Conservation (phyloP, 192 early-diverging fungal species). For the Helicostylum pulchrum region DNA sequence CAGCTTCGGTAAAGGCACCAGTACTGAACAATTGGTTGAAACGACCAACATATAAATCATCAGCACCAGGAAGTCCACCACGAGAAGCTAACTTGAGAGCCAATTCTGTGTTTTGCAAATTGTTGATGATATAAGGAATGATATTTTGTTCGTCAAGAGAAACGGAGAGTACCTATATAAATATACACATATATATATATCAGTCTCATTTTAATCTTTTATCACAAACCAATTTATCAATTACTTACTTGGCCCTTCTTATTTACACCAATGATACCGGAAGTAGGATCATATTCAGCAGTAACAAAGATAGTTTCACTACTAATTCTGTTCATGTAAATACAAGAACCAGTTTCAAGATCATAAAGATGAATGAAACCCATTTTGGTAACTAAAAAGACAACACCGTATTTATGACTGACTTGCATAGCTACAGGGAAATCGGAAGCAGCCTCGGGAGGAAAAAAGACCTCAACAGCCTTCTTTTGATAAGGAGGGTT, state of each 20-base stretch:
- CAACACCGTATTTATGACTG: slow-evolving; percentile 89
- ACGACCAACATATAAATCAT: slow-evolving; percentile 85
- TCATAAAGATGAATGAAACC: slow-evolving; percentile 98
- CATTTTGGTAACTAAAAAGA: slow-evolving; percentile 96
- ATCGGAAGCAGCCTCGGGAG: slow-evolving; percentile 90
- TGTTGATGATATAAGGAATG: slow-evolving; percentile 87
- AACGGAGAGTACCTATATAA: slow-evolving; percentile 84
- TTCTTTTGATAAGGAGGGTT: slow-evolving; percentile 88
- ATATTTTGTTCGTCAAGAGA: slow-evolving; percentile 86
- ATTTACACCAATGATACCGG: slow-evolving; percentile 94
- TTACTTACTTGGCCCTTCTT: slow-evolving; percentile 80
- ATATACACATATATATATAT: slow-evolving; percentile 4
- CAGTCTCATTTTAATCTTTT: background rate
- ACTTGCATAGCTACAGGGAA: slow-evolving; percentile 98
- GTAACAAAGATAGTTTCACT: slow-evolving; percentile 99
- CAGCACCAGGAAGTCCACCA: slow-evolving; percentile 88
- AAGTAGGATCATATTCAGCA: slow-evolving; percentile 77
- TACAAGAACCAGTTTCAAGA: slow-evolving; percentile 88
- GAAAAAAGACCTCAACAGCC: slow-evolving; percentile 92
- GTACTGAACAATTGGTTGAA: slow-evolving; percentile 82
- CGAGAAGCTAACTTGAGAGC: slow-evolving; percentile 89
- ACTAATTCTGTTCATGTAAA: slow-evolving; percentile 97
- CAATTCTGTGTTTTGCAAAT: slow-evolving; percentile 81
- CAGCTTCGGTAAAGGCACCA: slow-evolving; percentile 83
- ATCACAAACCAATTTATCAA: background rate